Conservation (phyloP, 768 basidiomycete species). For the Tricholoma matsutake region DNA sequence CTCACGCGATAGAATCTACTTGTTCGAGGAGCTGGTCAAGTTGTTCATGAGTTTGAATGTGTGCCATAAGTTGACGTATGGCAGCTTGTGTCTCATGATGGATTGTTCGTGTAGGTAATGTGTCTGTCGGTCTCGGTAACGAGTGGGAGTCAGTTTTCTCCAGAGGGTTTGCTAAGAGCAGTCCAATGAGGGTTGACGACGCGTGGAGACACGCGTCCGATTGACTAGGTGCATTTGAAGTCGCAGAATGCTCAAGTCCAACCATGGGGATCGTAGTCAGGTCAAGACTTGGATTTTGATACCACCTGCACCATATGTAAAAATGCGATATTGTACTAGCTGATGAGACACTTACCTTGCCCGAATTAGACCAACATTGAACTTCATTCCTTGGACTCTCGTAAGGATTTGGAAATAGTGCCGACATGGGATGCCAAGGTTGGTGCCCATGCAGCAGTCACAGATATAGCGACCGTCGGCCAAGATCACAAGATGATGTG, state of each 20-base stretch:
- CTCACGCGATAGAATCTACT: constrained; percentile 9
- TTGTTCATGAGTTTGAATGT: constrained; percentile 24
- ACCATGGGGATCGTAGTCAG: not conserved
- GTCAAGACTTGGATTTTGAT: constrained; percentile 12
- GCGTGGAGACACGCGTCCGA: not conserved
- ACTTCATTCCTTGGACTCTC: constrained; percentile 13
- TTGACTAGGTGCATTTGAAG: not conserved
- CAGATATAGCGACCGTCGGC: constrained; percentile 19
- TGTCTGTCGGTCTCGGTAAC: constrained; percentile 14
- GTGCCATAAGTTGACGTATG: constrained; percentile 14
- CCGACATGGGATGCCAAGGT: constrained; percentile 24
- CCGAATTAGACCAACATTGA: constrained; percentile 22
- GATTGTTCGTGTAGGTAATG: constrained; percentile 16
- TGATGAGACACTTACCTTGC: constrained; percentile 11
- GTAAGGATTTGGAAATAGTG: constrained; percentile 20
- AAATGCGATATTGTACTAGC: not conserved
- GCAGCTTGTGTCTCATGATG: constrained; percentile 21
- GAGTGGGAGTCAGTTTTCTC: not conserved
- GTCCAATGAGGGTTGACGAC: too few relatives aligned
- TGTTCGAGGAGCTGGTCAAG: constrained; percentile 15
- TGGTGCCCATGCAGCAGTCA: constrained; percentile 27
- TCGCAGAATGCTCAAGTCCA: not conserved
- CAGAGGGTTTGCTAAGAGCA: constrained; percentile 5
- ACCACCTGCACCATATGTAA: constrained; percentile 12
- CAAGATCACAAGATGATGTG: constrained; percentile 22